These are phyloP conservation scores for Clarireedia paspali DNA, from an alignment of 2,329 filamentous ascomycete genomes.

Conservation along the genomic window DNA sequence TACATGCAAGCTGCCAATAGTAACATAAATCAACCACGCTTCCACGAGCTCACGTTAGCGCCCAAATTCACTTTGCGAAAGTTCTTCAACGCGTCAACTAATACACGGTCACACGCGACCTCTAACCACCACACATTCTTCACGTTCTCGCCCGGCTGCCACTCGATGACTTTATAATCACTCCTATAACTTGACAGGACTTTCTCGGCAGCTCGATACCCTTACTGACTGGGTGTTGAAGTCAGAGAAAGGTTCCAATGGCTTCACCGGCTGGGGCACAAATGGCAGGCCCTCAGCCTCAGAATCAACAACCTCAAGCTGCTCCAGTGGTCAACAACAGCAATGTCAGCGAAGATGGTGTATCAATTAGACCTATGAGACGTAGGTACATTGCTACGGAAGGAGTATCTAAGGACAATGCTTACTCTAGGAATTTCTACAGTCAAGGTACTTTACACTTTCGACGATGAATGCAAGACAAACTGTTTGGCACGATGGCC, in stretches of 20 bases:
- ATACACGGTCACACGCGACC: slow-evolving; percentile 17
- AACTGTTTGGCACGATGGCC: slow-evolving; percentile 85
- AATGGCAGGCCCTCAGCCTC: slow-evolving; percentile 10
- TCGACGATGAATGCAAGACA: slow-evolving; percentile 80
- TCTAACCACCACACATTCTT: slow-evolving; percentile 20
- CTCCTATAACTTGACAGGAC: slow-evolving; percentile 13
- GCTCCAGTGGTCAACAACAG: slow-evolving; percentile 12
- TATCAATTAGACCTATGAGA: slow-evolving; percentile 50
- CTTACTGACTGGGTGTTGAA: slow-evolving; percentile 14
- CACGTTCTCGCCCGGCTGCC: slow-evolving; percentile 3
- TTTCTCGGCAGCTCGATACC: slow-evolving; percentile 12
- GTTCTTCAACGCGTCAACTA: slow-evolving; percentile 7
- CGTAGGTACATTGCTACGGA: slow-evolving; percentile 40
- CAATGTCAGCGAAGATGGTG: slow-evolving; percentile 37
- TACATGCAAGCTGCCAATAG: too few species aligned
- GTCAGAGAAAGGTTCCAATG: slow-evolving; percentile 21
- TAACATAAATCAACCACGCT: not conserved
- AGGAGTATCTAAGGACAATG: not conserved
- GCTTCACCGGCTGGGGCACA: slow-evolving; percentile 20
- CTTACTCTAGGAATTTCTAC: slow-evolving; percentile 20
- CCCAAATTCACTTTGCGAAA: slow-evolving; percentile 6
- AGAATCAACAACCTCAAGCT: slow-evolving; percentile 16
- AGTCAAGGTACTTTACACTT: slow-evolving; percentile 98
- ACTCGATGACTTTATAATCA: slow-evolving; percentile 18
- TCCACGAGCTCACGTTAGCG: slow-evolving; percentile 9